A percentile compares a stretch with the other conserved stretches of the same genome.
Evolutionary conservation across 108 stramenopile species (phyloP).

Genomic region (Skeletonema menzelii): DNA sequence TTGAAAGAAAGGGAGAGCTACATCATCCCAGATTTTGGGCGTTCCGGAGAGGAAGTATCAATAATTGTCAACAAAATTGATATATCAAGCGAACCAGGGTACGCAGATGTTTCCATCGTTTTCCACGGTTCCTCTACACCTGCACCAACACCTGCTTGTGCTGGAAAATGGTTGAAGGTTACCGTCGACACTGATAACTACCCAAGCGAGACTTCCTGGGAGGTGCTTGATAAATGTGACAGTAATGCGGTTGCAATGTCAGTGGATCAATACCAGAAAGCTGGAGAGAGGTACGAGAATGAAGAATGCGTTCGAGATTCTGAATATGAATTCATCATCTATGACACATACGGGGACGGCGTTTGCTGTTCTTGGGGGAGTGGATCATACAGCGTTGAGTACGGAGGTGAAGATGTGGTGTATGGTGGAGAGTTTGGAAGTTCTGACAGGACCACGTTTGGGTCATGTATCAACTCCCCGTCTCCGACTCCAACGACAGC

Average conservation of each 20-base stretch:
- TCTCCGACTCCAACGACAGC: not conserved
- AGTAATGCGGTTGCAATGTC: not conserved
- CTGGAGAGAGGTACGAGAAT: not conserved
- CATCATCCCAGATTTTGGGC: not conserved
- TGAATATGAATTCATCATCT: not conserved
- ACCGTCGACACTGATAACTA: conserved; percentile 9
- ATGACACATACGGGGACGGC: not conserved
- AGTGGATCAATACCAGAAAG: not conserved
- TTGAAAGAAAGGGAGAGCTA: not conserved
- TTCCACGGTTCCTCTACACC: not conserved
- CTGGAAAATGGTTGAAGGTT: conserved; percentile 1
- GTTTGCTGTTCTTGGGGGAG: not conserved
- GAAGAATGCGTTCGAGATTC: not conserved
- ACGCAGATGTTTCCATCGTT: conserved; percentile 4
- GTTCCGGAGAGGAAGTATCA: not conserved
- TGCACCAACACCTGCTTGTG: not conserved
- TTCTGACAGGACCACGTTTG: not conserved
- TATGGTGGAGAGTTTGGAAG: not conserved
- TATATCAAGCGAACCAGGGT: conserved; percentile 1
- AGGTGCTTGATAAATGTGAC: not conserved
- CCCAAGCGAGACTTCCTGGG: conserved; percentile 15
- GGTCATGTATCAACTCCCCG: not conserved
- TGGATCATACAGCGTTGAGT: not conserved
- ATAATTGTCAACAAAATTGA: not conserved
- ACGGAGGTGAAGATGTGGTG: not conserved